Percentiles rank a stretch among this genome's conserved stretches.
Conservation (phyloP, 768 basidiomycete species). For the Trametes villosa region DNA sequence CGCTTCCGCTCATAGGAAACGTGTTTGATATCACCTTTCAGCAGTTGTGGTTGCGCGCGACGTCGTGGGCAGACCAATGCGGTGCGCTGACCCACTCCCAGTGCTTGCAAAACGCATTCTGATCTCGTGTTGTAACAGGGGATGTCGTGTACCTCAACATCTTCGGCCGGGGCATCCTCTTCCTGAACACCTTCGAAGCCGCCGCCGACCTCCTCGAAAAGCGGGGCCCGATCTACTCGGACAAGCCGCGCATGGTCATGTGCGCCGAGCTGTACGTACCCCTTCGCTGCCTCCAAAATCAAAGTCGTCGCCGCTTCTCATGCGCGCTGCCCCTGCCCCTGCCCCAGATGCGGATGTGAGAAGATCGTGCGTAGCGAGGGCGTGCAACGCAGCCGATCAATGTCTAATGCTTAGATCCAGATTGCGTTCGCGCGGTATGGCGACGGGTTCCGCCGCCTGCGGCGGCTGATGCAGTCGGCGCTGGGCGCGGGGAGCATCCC, state of each 20-base stretch:
- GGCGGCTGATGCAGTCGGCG: constrained; percentile 66
- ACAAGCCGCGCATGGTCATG: constrained; percentile 73
- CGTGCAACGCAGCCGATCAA: not conserved
- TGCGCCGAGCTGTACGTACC: constrained; percentile 64
- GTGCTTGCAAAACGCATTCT: not conserved
- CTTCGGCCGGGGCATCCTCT: constrained; percentile 67
- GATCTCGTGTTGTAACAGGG: constrained; percentile 42
- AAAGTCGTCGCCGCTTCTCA: not conserved
- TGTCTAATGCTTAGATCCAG: constrained; percentile 28
- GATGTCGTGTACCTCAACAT: constrained; percentile 67
- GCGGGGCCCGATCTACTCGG: constrained; percentile 71
- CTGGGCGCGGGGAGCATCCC: constrained; percentile 55
- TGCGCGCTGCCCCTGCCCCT: constrained; percentile 5
- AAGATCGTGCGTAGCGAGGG: constrained; percentile 52
- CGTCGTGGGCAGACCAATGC: constrained; percentile 63
- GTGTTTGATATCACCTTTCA: constrained; percentile 58
- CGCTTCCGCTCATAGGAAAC: constrained; percentile 68
- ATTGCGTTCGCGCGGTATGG: constrained; percentile 70
- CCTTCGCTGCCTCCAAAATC: no score
- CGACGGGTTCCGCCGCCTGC: constrained; percentile 62
- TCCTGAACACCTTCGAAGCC: constrained; percentile 63
- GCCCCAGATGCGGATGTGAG: constrained; percentile 56
- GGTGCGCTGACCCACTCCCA: constrained; percentile 45
- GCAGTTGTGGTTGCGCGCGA: constrained; percentile 65
- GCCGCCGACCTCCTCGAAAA: constrained; percentile 70